These are phyloP conservation scores for Laguncularia racemosa DNA, from an alignment of 345 rosid genomes.

Conservation along the genomic window DNA sequence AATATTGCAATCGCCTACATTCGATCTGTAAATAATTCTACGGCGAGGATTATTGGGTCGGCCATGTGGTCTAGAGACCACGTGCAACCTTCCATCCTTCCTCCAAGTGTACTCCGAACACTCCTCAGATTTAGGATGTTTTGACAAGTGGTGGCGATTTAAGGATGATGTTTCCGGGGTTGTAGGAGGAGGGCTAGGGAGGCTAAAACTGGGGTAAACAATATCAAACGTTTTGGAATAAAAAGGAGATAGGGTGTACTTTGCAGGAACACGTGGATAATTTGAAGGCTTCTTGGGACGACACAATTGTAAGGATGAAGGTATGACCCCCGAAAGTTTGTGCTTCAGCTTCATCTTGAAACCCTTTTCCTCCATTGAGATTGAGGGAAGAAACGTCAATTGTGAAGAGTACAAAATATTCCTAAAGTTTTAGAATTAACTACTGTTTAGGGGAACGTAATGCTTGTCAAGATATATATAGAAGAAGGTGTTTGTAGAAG, in stretches of 20 bases:
- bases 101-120: neutral
- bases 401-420: too few relatives aligned
- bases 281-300: constrained; percentile 19
- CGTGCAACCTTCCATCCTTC: constrained; percentile 6
- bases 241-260: constrained; percentile 14
- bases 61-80: neutral
- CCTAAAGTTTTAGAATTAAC: too few relatives aligned
- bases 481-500: too few relatives aligned
- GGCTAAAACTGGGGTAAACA: constrained; percentile 10
- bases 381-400: too few relatives aligned
- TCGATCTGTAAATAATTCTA: neutral
- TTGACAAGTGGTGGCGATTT: neutral
- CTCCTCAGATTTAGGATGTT: neutral
- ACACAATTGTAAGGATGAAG: constrained; percentile 38
- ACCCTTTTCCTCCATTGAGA: neutral
- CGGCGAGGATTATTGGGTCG: neutral
- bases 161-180: constrained; percentile 17
- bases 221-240: constrained; percentile 16
- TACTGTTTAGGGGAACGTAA: too few relatives aligned
- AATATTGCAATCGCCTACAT: neutral
- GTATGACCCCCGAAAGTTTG: constrained; percentile 30
- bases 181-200: constrained; percentile 29
- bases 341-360: constrained; percentile 1
- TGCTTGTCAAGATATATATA: too few relatives aligned
- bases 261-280: constrained; percentile 11